These are phyloP conservation scores for Hypomyces perniciosus DNA, from an alignment of 2,329 filamentous ascomycete species.

Conservation along the genomic window DNA sequence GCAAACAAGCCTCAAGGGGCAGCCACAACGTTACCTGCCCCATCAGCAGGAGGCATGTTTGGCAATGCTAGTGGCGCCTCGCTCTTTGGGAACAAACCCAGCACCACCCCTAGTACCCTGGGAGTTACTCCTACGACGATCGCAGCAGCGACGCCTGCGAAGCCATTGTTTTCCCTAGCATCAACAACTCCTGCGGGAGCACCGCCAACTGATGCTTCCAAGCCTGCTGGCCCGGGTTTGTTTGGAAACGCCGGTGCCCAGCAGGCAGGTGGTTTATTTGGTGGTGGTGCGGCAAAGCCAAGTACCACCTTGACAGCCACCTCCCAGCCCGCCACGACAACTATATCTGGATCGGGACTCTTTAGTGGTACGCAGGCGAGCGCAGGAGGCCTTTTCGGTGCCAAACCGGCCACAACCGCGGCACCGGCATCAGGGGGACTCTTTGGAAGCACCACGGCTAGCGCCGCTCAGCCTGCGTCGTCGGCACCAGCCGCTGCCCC, in stretches of 20 bases:
- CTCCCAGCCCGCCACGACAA: conserved; percentile 14
- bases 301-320: conserved; percentile 11
- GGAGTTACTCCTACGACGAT: conserved; percentile 13
- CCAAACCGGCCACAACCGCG: conserved; percentile 25
- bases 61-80: conserved; percentile 7
- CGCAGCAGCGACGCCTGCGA: conserved; percentile 34
- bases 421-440: conserved; percentile 33
- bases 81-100: conserved; percentile 15
- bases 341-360: conserved; percentile 20
- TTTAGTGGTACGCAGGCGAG: conserved; percentile 26
- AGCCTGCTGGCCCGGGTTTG: conserved; percentile 17
- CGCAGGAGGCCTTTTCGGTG: conserved; percentile 16
- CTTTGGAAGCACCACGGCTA: conserved; percentile 20
- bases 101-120: conserved; percentile 5
- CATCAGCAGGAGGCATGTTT: conserved; percentile 15
- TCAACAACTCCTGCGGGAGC: conserved; percentile 52
- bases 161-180: conserved; percentile 41
- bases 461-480: conserved; percentile 18
- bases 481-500: conserved; percentile 21
- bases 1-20: conserved; percentile 12
- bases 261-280: conserved; percentile 22
- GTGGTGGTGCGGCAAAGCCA: conserved; percentile 18
- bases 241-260: conserved; percentile 11
- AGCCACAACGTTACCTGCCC: conserved; percentile 6
- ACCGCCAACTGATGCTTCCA: conserved; percentile 38